Evolutionary conservation across 805 yeast genomes (phyloP).

Genomic region (Isabelozyma pseudorhagii): DNA sequence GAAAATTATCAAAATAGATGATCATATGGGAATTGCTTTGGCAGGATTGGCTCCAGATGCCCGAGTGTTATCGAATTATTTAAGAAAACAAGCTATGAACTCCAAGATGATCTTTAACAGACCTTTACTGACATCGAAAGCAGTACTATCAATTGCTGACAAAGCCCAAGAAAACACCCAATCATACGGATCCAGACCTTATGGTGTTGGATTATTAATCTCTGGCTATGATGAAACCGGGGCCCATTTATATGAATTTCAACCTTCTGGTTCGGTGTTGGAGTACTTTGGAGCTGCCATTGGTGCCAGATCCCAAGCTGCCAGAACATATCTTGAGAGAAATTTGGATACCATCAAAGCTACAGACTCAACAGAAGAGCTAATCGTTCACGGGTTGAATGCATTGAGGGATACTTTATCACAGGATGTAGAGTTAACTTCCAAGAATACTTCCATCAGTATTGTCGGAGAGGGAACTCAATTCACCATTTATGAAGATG

Average conservation of each 20-base stretch:
- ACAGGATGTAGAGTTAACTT: constrained; percentile 88
- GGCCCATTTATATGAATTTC: constrained; percentile 90
- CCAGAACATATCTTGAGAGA: constrained; percentile 92
- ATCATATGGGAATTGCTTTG: constrained; percentile 89
- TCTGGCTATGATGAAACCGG: constrained; percentile 93
- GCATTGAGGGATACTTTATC: constrained; percentile 92
- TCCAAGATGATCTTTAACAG: constrained; percentile 82
- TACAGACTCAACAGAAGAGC: constrained; percentile 60
- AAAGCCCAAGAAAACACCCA: constrained; percentile 98
- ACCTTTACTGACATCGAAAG: constrained; percentile 77
- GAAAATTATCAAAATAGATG: constrained; percentile 87
- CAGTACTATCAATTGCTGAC: constrained; percentile 85
- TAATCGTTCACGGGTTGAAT: constrained; percentile 80
- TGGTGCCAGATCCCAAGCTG: constrained; percentile 99
- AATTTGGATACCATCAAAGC: constrained; percentile 66
- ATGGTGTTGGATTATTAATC: constrained; percentile 92
- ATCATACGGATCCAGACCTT: constrained; percentile 93
- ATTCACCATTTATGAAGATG: constrained; percentile 83
- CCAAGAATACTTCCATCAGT: constrained; percentile 84
- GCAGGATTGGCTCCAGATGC: constrained; percentile 99
- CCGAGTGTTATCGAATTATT: constrained; percentile 81
- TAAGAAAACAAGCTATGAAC: constrained; percentile 89
- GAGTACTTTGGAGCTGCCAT: constrained; percentile 93
- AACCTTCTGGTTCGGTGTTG: constrained; percentile 90
- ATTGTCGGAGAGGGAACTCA: constrained; percentile 81